Conservation (phyloP, 495 filamentous ascomycete species). For the Corynascus novoguineensis region DNA sequence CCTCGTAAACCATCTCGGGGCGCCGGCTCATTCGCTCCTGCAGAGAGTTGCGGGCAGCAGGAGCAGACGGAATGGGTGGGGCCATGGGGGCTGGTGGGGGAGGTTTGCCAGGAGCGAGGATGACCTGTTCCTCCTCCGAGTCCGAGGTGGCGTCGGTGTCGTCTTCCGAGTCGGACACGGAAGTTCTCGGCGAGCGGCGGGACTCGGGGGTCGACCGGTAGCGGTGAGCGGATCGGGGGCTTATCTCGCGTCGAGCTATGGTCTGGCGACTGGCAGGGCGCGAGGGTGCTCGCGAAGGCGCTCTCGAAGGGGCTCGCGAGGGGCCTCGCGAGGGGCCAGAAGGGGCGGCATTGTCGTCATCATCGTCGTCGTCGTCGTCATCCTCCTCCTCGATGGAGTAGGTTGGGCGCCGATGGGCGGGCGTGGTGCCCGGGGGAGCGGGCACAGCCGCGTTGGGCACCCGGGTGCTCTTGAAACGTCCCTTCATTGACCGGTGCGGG, state of each 20-base stretch:
- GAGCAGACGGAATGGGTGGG: constrained; percentile 16
- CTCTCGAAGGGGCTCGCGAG: too few species aligned
- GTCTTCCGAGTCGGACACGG: constrained; percentile 36
- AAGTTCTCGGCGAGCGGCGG: constrained; percentile 34
- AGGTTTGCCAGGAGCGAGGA: constrained; percentile 15
- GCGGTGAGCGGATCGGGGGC: constrained; percentile 36
- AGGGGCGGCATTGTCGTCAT: constrained; percentile 25
- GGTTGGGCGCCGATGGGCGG: constrained; percentile 25
- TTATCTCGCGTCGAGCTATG: constrained; percentile 32
- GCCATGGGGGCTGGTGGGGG: constrained; percentile 11
- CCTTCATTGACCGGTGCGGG: constrained; percentile 3
- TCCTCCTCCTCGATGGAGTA: constrained; percentile 24
- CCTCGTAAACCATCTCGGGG: constrained; percentile 24
- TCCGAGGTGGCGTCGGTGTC: constrained; percentile 36
- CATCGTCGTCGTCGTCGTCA: constrained; percentile 29
- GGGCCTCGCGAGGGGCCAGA: constrained; percentile 12
- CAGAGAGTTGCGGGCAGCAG: constrained; percentile 14
- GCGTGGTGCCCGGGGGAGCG: constrained; percentile 17
- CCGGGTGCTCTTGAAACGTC: constrained; percentile 23
- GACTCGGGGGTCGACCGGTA: constrained; percentile 40
- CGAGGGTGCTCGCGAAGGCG: too few species aligned
- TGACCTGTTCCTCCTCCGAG: constrained; percentile 32
- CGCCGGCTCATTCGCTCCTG: constrained; percentile 25
- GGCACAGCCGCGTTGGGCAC: constrained; percentile 28
- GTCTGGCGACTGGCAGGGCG: constrained; percentile 30